Percentiles rank a stretch among this genome's conserved stretches.
phyloP scores from a whole-genome alignment of 495 filamentous ascomycete genomes.

The Rusavskia elegans region DNA sequence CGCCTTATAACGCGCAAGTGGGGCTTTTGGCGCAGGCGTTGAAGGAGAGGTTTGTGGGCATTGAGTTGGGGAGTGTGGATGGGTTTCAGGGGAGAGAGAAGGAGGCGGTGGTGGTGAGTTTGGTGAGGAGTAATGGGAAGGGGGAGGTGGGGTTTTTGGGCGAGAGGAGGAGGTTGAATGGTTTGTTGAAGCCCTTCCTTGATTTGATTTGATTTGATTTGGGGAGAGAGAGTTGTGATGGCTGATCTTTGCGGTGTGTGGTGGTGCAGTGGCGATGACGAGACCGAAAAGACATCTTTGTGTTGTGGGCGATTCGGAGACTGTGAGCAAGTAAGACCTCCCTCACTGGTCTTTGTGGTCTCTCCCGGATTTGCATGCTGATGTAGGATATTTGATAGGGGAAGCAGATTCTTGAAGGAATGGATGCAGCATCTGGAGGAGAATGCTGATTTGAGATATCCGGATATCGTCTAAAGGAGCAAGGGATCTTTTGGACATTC shows the following conservation, averaged over 20 bases:
- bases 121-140: constrained; percentile 77
- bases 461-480: constrained; percentile 31
- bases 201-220: neutral
- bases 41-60: constrained; percentile 61
- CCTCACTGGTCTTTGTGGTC: neutral
- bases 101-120: constrained; percentile 79
- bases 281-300: constrained; percentile 79
- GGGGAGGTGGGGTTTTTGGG: constrained; percentile 84
- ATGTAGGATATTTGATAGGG: constrained; percentile 20
- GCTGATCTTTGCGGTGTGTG: neutral
- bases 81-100: constrained; percentile 97
- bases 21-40: constrained; percentile 51
- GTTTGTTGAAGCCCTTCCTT: constrained; percentile 27
- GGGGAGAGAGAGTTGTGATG: constrained; percentile 1
- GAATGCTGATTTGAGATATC: constrained; percentile 70
- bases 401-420: constrained; percentile 63
- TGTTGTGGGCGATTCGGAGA: constrained; percentile 86
- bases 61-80: constrained; percentile 90
- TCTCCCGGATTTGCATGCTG: neutral
- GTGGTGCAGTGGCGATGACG: constrained; percentile 71
- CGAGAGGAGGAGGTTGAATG: constrained; percentile 87
- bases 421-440: constrained; percentile 89
- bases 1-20: constrained; percentile 92
- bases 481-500: neutral
- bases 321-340: constrained; percentile 56